These are phyloP conservation scores for Backusella parvicylindrica DNA, from an alignment of 192 early-diverging fungal genomes.

Conservation along the genomic window DNA sequence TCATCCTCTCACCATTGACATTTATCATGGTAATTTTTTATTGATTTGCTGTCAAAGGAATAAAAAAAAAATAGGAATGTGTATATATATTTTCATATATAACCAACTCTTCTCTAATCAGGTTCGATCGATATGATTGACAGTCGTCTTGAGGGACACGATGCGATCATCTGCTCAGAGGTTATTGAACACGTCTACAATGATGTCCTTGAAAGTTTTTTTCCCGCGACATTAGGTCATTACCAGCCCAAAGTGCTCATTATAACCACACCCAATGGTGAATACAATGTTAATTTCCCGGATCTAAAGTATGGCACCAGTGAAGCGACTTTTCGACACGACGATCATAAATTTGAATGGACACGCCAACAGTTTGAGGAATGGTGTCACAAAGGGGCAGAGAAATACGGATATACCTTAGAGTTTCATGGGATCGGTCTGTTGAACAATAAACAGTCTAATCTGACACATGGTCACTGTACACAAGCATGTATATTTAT, in stretches of 20 bases:
- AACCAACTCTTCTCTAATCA: slow-evolving; percentile 13
- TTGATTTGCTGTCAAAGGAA: no score
- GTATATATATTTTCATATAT: no score
- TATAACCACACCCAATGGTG: slow-evolving; percentile 82
- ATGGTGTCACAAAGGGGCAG: slow-evolving; percentile 61
- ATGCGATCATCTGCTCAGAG: slow-evolving; percentile 78
- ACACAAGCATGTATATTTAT: slow-evolving; percentile 76
- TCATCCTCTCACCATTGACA: slow-evolving; percentile 53
- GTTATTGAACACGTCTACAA: slow-evolving; percentile 80
- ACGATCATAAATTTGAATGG: slow-evolving; percentile 96
- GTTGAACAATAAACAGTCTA: slow-evolving; percentile 31
- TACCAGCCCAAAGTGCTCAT: slow-evolving; percentile 70
- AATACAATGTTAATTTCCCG: slow-evolving; percentile 89
- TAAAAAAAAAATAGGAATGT: background rate
- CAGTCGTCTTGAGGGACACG: slow-evolving; percentile 48
- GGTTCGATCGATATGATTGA: slow-evolving; percentile 56
- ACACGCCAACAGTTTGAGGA: slow-evolving; percentile 77
- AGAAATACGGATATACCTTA: slow-evolving; percentile 61
- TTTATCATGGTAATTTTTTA: slow-evolving; percentile 58
- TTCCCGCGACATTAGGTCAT: slow-evolving; percentile 55
- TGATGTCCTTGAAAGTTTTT: slow-evolving; percentile 52
- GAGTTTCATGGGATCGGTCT: slow-evolving; percentile 62
- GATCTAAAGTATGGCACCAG: slow-evolving; percentile 69
- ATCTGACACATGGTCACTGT: slow-evolving; percentile 55
- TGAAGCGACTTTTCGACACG: slow-evolving; percentile 62